Evolutionary conservation across 768 basidiomycete species (phyloP).

Genomic region (Cytidiella melzeri): DNA sequence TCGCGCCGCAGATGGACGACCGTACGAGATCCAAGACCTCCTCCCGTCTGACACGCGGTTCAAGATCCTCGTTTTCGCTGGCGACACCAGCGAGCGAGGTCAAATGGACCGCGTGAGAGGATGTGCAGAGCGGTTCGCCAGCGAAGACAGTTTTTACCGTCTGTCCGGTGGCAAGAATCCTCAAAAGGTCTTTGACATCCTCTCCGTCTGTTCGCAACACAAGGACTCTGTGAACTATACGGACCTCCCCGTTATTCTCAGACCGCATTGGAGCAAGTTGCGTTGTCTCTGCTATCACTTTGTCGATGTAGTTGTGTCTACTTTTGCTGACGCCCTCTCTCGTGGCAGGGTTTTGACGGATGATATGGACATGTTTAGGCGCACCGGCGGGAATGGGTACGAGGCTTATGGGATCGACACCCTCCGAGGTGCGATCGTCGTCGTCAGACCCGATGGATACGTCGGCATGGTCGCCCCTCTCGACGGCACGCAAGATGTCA

Average conservation of each 20-base stretch:
- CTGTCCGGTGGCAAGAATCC: constrained; percentile 18
- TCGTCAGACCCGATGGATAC: constrained; percentile 63
- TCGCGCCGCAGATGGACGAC: constrained; percentile 39
- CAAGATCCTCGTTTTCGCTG: constrained; percentile 42
- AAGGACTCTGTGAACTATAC: constrained; percentile 37
- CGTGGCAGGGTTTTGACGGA: constrained; percentile 51
- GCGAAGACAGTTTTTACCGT: constrained; percentile 15
- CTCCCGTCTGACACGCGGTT: constrained; percentile 42
- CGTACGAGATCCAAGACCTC: constrained; percentile 45
- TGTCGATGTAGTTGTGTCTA: neutral
- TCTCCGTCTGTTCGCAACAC: constrained; percentile 32
- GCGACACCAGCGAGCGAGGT: constrained; percentile 25
- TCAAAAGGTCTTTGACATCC: constrained; percentile 37
- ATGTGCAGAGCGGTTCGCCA: constrained; percentile 17
- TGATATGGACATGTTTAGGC: constrained; percentile 39
- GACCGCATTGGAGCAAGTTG: constrained; percentile 60
- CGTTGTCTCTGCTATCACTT: constrained; percentile 13
- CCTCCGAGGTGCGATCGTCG: constrained; percentile 39
- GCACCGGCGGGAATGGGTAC: constrained; percentile 50
- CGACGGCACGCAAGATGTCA: constrained; percentile 29
- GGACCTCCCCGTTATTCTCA: constrained; percentile 39
- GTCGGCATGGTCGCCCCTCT: constrained; percentile 51
- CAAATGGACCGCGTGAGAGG: constrained; percentile 15
- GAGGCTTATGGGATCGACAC: constrained; percentile 44
- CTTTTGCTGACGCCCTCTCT: neutral